A percentile compares a stretch with the other conserved stretches of the same genome.
phyloP scores from a whole-genome alignment of 2,329 filamentous ascomycete genomes.

The Chrysoporthe austroafricana region DNA sequence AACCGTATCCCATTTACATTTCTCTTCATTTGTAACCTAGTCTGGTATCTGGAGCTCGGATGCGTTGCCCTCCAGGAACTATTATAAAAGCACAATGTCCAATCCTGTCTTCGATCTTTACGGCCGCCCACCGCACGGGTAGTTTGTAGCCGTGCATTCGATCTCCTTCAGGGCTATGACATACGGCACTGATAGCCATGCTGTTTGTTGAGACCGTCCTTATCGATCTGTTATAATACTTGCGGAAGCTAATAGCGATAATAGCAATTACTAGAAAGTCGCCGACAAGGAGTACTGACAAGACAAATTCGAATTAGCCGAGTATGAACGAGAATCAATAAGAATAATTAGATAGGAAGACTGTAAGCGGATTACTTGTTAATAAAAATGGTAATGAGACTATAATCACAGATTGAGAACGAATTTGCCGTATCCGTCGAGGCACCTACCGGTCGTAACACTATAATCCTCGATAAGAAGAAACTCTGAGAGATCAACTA shows the following conservation, averaged over 20 bases:
- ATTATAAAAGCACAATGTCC: slow-evolving; percentile 19
- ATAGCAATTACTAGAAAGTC: slow-evolving; percentile 20
- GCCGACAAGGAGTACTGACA: slow-evolving; percentile 37
- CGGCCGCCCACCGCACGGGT: slow-evolving; percentile 33
- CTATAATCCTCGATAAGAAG: slow-evolving; percentile 46
- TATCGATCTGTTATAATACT: slow-evolving; percentile 39
- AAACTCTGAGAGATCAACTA: slow-evolving; percentile 54
- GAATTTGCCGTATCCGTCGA: slow-evolving; percentile 33
- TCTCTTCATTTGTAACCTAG: not conserved
- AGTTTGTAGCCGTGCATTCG: slow-evolving; percentile 32
- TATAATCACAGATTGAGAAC: slow-evolving; percentile 39
- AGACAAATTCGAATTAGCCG: not conserved
- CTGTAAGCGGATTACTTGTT: not conserved
- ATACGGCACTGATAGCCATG: slow-evolving; percentile 38
- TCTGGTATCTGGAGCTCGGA: not conserved
- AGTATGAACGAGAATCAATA: not conserved
- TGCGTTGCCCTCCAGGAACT: not conserved
- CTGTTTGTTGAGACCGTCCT: slow-evolving; percentile 39
- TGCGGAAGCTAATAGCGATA: slow-evolving; percentile 27
- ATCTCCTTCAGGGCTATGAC: slow-evolving; percentile 34
- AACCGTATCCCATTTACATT: no score
- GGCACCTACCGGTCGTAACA: slow-evolving; percentile 32
- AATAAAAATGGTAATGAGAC: slow-evolving; percentile 36
- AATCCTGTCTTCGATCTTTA: not conserved
- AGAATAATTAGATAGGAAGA: not conserved